Conservation (phyloP, 331 rosid species). For the Rhamnella rubrinervis region DNA sequence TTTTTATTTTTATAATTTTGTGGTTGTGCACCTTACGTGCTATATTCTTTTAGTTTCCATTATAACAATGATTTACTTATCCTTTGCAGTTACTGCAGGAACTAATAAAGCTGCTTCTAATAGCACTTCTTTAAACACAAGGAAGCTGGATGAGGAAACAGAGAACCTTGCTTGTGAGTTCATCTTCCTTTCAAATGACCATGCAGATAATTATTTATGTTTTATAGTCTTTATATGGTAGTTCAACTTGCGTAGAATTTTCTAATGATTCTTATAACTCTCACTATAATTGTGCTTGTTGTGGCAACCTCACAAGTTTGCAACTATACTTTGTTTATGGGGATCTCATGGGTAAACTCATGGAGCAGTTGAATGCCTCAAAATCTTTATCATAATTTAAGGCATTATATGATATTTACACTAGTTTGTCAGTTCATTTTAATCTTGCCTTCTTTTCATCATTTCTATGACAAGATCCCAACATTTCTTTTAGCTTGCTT, state of each 20-base stretch:
- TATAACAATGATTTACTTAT: slow-evolving; percentile 1
- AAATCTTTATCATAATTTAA: neutral
- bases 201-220: neutral
- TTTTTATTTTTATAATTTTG: no score
- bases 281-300: no score
- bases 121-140: slow-evolving; percentile 74
- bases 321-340: no score
- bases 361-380: no score
- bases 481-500: neutral
- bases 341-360: no score
- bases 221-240: neutral
- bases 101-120: slow-evolving; percentile 78
- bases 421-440: neutral
- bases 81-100: slow-evolving; percentile 65
- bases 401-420: neutral
- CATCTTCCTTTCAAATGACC: neutral
- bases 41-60: neutral
- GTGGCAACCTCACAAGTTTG: no score
- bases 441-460: neutral
- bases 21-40: neutral
- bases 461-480: neutral
- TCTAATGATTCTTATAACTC: neutral
- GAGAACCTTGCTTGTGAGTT: slow-evolving; percentile 80
- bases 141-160: slow-evolving; percentile 87
- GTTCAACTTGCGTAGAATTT: neutral